Evolutionary conservation across 139 green algal genomes (phyloP).

Genomic region (Zygnema cylindricum): DNA sequence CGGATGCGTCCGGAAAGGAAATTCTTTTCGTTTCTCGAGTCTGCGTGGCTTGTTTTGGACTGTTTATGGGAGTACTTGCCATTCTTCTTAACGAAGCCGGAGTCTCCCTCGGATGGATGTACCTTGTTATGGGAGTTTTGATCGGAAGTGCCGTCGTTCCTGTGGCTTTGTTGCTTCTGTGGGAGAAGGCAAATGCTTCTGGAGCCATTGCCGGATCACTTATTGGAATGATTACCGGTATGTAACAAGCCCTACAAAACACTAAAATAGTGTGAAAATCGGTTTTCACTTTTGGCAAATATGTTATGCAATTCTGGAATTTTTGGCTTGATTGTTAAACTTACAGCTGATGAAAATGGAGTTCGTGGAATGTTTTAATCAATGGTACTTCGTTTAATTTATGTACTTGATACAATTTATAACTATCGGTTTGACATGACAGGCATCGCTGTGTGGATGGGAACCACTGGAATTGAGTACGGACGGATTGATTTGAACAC

Average conservation of each 20-base stretch:
- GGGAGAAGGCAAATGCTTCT: conserved; percentile 73
- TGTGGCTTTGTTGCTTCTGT: conserved; percentile 77
- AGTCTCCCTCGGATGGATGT: conserved; percentile 70
- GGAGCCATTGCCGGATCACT: conserved; percentile 41
- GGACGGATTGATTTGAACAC: conserved; percentile 22
- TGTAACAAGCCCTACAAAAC: too few relatives aligned
- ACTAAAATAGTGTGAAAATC: too few relatives aligned
- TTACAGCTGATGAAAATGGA: too few relatives aligned
- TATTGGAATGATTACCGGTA: conserved; percentile 34
- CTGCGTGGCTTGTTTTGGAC: conserved; percentile 76
- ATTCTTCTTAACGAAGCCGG: conserved; percentile 82
- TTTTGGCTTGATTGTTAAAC: too few relatives aligned
- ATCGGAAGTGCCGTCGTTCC: conserved; percentile 89
- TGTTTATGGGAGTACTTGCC: conserved; percentile 79
- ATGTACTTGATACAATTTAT: too few relatives aligned
- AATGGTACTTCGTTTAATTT: too few relatives aligned
- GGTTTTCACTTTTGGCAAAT: too few relatives aligned
- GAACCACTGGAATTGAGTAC: conserved; percentile 27
- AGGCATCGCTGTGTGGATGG: conserved; percentile 28
- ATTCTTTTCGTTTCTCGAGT: conserved; percentile 78
- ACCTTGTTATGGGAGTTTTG: conserved; percentile 84
- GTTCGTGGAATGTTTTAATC: too few relatives aligned
- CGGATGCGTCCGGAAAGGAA: conserved; percentile 77
- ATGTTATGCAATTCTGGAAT: too few relatives aligned
- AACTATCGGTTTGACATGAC: too few relatives aligned